A percentile compares a stretch with the other conserved stretches of the same genome.
phyloP scores from a whole-genome alignment of 176 grass and related monocot species.

The Paspalum notatum region DNA sequence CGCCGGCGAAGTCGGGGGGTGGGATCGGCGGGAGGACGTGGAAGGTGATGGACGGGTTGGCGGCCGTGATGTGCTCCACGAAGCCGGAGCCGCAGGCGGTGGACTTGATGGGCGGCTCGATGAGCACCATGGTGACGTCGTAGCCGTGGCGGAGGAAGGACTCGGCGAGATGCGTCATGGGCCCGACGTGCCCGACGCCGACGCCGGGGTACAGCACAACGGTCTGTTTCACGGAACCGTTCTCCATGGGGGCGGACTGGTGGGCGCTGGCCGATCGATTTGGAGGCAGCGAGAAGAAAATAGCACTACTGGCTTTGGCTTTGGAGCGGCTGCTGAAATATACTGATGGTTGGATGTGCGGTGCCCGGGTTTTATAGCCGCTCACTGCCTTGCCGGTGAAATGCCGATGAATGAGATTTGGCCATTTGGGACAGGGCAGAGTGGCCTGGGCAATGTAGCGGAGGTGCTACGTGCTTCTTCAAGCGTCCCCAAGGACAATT shows the following conservation, averaged over 20 bases:
- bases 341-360: too few species aligned
- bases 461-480: too few species aligned
- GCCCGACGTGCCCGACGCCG: conserved; percentile 27
- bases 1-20: background rate
- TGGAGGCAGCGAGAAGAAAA: background rate
- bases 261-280: background rate
- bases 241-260: background rate
- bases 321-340: too few species aligned
- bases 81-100: background rate
- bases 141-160: conserved; percentile 24
- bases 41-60: conserved; percentile 51
- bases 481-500: too few species aligned
- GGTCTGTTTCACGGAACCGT: conserved; percentile 21
- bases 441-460: too few species aligned
- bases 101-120: conserved; percentile 26
- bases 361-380: too few species aligned
- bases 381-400: too few species aligned
- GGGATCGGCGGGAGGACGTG: conserved; percentile 39
- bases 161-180: conserved; percentile 36
- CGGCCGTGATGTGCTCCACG: conserved; percentile 36
- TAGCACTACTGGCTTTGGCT: too few species aligned
- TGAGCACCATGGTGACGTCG: conserved; percentile 34
- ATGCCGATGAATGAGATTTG: too few species aligned
- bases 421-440: too few species aligned
- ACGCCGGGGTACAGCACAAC: conserved; percentile 18